Base-by-base conservation (phyloP, 1,284 basidiomycete genomes). In the Laetiporus sulphureus region DNA sequence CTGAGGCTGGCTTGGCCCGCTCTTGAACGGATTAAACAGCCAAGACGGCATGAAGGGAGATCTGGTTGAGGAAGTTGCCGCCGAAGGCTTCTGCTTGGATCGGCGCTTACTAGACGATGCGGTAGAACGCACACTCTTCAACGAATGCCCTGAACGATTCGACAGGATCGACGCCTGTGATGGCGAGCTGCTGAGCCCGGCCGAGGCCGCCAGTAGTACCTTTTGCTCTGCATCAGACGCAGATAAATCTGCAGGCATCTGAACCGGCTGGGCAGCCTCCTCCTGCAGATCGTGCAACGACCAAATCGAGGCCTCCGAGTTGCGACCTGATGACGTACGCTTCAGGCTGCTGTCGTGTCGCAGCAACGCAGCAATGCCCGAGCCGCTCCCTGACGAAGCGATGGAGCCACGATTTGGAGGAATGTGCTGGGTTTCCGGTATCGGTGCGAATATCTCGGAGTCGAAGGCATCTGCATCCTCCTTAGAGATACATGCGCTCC, bases 1-100 rank as follows among this genome's bases (percentile, higher is more conserved):
- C 49, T 83, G 76, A 1, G 80, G 69, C 53, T 83, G 78, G 45
- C 71, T 75, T 12, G 72, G 69, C 0, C 65, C 74, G 45, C 72
- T 76, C 29, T 81, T 68, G 59, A 89, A 88, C 3, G 80, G 73
- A 51, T 78, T 84, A 57, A 87, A 79, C 6, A 89, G 60, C 86
- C 86, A 90, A 6, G 78, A 71, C 0, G 83, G 73, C 2, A 83
- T 67, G 25, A 86, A 68, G 51, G 78, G 84, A 1, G 83, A 77
- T 27, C 39, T 46, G 36, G 22, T 37, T 5, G 71, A 66, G 7
- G 77, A 47, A 0, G 69, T 63, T 1, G 62, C 56, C 19, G 70
- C 68, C 12, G 67, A 56, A 13, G 60, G 48, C 22, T 57, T 54
- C 4, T 64, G 51, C 23, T 51, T 56, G 35, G 42, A 53, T 24